Conservation (phyloP, 2,329 filamentous ascomycete genomes). For the Botrytis fragariae region DNA sequence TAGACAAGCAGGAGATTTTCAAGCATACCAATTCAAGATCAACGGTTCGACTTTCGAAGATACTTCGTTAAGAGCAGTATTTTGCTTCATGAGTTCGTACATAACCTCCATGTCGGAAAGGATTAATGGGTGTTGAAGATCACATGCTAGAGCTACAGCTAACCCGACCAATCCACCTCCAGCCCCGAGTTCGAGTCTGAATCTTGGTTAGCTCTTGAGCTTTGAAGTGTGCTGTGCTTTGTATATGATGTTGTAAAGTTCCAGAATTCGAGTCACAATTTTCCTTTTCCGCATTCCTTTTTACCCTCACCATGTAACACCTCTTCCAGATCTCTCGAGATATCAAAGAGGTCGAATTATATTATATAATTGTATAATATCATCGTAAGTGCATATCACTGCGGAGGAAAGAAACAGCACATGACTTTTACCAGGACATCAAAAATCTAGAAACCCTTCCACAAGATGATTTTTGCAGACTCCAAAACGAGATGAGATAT, state of each 20-base stretch:
- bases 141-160: constrained; percentile 56
- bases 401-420: not conserved
- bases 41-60: constrained; percentile 60
- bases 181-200: constrained; percentile 84
- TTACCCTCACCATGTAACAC: not conserved
- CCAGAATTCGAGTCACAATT: not conserved
- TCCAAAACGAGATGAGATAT: not conserved
- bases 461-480: not conserved
- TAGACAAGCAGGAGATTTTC: not conserved
- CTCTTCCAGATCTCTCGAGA: not conserved
- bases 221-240: not conserved
- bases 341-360: not conserved
- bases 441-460: not conserved
- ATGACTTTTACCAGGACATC: not conserved
- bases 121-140: constrained; percentile 57
- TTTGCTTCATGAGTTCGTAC: constrained; percentile 80
- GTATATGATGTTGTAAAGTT: not conserved
- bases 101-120: constrained; percentile 89
- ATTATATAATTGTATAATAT: not conserved
- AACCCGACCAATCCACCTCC: constrained; percentile 84
- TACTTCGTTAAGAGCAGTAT: constrained; percentile 78
- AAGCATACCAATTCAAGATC: constrained; percentile 75
- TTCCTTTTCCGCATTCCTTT: not conserved
- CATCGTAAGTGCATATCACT: not conserved
- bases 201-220: not conserved